Base-by-base conservation (phyloP, 169 alveolate species). In the Amoebophrya sp. region DNA sequence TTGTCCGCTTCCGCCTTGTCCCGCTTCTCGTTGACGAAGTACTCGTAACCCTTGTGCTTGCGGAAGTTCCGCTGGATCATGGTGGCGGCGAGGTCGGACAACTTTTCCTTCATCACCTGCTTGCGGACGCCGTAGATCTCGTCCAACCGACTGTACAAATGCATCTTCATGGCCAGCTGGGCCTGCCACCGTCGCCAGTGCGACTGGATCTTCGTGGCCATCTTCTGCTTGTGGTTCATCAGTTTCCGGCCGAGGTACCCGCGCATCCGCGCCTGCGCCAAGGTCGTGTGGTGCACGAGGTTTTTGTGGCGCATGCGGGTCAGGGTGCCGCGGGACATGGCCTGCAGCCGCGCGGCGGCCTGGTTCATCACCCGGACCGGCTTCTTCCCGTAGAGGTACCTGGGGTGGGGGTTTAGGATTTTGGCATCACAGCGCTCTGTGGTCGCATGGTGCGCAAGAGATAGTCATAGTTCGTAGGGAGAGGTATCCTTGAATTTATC, bases 141-240 rank as follows among this genome's bases (percentile, higher is more conserved):
- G 77, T 89, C 91, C 77, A 89, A 53, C 91, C 41, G 39, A 23
- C 25, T 39, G 38, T 39, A 89, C 38, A 89, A 25, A 39, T 35
- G 29, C n/a, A 89, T 54, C 91, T 89, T 89, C 66, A 89, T 54
- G 39, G n/a, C 39, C 25, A 89, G 91, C 25, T 54, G 12, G 3
- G 91, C 91, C 38, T 89, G 91, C 91, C 91, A 89, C 25, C 91
- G n/a, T 7, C 91, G 54, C 91, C 91, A 89, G 77, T 54, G 41
- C 1, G 91, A 38, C 39, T 89, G 91, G 32, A 89, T 89, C 91
- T 54, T 89, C 77, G 91, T 89, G 35, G 77, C 90, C 90, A 32
- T 33, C 38, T 54, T 33, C 41, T 39, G 77, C 91, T 40, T 89
- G 39, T 54, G 23, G 39, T 32, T 38, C 77, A 89, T 40, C n/a